Evolutionary conservation across 805 yeast species (phyloP).

Genomic region (Yarrowia hollandica): DNA sequence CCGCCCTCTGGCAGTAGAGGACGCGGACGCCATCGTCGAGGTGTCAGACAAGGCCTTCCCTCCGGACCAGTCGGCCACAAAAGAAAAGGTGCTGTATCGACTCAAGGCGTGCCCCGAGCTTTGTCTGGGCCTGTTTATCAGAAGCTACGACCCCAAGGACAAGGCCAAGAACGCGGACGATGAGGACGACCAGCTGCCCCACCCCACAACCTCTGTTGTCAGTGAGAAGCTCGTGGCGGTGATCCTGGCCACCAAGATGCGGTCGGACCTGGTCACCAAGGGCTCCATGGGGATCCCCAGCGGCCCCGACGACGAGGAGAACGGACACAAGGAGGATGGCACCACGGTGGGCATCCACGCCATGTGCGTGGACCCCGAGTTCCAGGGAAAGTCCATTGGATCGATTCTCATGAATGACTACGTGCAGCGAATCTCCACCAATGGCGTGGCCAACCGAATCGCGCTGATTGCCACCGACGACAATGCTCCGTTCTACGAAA

Average conservation of each 20-base stretch:
- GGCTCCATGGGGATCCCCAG: conserved; percentile 61
- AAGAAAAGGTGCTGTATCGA: conserved; percentile 66
- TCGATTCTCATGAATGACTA: conserved; percentile 82
- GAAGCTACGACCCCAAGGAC: conserved; percentile 51
- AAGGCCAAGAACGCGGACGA: conserved; percentile 31
- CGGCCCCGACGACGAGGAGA: conserved; percentile 37
- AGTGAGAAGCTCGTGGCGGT: conserved; percentile 75
- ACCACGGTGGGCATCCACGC: conserved; percentile 78
- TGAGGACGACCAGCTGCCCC: conserved; percentile 36
- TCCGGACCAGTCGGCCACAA: conserved; percentile 64
- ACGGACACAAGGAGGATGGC: conserved; percentile 77
- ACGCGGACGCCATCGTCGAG: conserved; percentile 57
- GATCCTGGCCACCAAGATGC: conserved; percentile 72
- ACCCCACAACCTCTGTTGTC: conserved; percentile 32
- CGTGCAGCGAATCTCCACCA: conserved; percentile 84
- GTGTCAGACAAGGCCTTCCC: conserved; percentile 74
- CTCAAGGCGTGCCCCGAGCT: conserved; percentile 84
- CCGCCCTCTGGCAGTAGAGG: conserved; percentile 78
- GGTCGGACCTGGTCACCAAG: conserved; percentile 50
- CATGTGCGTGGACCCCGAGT: conserved; percentile 71
- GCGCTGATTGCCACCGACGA: conserved; percentile 69
- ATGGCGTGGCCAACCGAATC: conserved; percentile 77
- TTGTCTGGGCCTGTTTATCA: conserved; percentile 80
- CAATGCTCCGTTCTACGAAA: conserved; percentile 73
- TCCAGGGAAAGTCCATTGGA: conserved; percentile 80